Conservation (phyloP, 352 stramenopile species). For the Pythium apleroticum region DNA sequence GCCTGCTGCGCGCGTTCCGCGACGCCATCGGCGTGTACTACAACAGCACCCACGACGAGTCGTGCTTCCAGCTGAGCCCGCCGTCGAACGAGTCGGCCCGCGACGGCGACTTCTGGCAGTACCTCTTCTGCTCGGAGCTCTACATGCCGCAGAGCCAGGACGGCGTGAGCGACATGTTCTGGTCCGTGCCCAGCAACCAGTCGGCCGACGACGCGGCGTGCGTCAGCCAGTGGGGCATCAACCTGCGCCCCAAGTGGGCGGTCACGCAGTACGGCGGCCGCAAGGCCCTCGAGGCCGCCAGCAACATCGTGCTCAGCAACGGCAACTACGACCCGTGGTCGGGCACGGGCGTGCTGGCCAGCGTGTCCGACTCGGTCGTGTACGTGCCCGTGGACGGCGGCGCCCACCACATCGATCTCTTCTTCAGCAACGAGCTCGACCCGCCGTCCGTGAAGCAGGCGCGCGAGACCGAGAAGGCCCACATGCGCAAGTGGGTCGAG, state of each 20-base stretch:
- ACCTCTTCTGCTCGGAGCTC: slow-evolving; percentile 46
- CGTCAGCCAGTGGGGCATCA: slow-evolving; percentile 39
- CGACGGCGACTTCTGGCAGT: slow-evolving; percentile 40
- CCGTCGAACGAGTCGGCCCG: not conserved
- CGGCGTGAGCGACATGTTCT: slow-evolving; percentile 77
- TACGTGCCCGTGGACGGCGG: slow-evolving; percentile 45
- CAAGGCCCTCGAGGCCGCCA: slow-evolving; percentile 34
- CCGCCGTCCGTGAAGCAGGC: slow-evolving; percentile 36
- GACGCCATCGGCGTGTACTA: slow-evolving; percentile 38
- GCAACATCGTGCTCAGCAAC: slow-evolving; percentile 92
- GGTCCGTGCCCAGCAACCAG: slow-evolving; percentile 34
- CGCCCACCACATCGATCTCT: slow-evolving; percentile 76
- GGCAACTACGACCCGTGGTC: slow-evolving; percentile 86
- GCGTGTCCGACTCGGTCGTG: slow-evolving; percentile 50
- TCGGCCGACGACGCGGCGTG: slow-evolving; percentile 40
- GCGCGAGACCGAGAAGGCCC: slow-evolving; percentile 37
- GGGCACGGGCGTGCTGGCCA: slow-evolving; percentile 63
- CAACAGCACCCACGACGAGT: slow-evolving; percentile 40
- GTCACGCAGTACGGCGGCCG: slow-evolving; percentile 45
- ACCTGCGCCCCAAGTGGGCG: slow-evolving; percentile 37
- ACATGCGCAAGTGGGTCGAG: slow-evolving; percentile 53
- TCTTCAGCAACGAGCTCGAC: slow-evolving; percentile 57
- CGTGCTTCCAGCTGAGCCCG: slow-evolving; percentile 27
- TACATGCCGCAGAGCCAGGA: slow-evolving; percentile 45
- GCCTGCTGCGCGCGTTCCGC: slow-evolving; percentile 33